phyloP scores from a whole-genome alignment of 345 rosid species.

The Jatropha curcas region DNA sequence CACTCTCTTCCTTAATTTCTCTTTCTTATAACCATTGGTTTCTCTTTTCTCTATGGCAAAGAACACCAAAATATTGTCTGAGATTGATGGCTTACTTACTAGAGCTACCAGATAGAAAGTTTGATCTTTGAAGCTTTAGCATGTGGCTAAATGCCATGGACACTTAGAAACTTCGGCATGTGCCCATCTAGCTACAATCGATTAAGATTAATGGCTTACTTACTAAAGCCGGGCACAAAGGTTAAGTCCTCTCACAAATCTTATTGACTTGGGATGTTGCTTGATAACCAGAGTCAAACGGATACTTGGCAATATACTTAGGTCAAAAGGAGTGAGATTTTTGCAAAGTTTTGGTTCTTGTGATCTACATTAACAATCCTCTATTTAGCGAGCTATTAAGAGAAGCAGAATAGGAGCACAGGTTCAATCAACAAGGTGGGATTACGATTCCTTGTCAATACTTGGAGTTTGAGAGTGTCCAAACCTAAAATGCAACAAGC shows the following conservation, averaged over 20 bases:
- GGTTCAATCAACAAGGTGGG: constrained; percentile 79
- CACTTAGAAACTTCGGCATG: too few relatives aligned
- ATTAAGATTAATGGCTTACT: too few relatives aligned
- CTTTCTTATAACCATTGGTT: too few relatives aligned
- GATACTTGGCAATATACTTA: constrained; percentile 78
- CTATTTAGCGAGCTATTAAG: constrained; percentile 71
- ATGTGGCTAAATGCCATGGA: too few relatives aligned
- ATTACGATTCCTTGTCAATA: constrained; percentile 85
- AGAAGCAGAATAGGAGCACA: constrained; percentile 79
- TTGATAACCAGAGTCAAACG: constrained; percentile 64
- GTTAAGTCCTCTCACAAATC: constrained; percentile 44
- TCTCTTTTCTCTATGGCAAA: too few relatives aligned
- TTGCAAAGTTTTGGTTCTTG: constrained; percentile 75
- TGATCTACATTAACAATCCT: constrained; percentile 90
- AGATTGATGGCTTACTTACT: too few relatives aligned
- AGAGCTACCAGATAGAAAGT: too few relatives aligned
- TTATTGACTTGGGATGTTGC: constrained; percentile 61
- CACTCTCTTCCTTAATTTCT: too few relatives aligned
- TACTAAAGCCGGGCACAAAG: constrained; percentile 23
- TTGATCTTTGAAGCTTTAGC: too few relatives aligned
- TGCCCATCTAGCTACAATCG: constrained; percentile 33
- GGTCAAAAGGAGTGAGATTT: constrained; percentile 74
- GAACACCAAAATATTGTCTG: too few relatives aligned
- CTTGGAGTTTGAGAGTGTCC: constrained; percentile 79
- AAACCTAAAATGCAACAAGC: constrained; percentile 62